Evolutionary conservation across 345 rosid species (phyloP).

Genomic region (Populus alba): DNA sequence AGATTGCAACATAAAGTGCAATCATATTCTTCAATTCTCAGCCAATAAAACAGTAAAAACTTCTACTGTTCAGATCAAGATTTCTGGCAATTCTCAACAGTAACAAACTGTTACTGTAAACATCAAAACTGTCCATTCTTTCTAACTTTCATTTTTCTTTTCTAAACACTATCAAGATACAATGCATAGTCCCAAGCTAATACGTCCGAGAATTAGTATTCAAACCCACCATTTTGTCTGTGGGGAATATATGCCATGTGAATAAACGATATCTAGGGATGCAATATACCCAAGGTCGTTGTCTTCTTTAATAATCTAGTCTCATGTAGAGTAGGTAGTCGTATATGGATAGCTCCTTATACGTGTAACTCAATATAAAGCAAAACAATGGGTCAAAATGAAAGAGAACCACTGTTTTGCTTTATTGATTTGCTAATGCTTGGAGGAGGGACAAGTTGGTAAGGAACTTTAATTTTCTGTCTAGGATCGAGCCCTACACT

Average conservation of each 20-base stretch:
- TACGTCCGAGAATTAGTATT: background rate
- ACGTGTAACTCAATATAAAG: background rate
- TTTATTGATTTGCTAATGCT: background rate
- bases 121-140: too few relatives aligned
- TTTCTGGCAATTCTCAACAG: too few relatives aligned
- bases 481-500: too few relatives aligned
- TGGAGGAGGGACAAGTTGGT: background rate
- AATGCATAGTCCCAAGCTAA: background rate
- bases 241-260: constrained; percentile 7
- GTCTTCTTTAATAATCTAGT: constrained; percentile 14
- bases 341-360: background rate
- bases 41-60: too few relatives aligned
- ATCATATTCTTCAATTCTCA: too few relatives aligned
- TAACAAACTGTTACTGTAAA: too few relatives aligned
- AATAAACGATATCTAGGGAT: background rate
- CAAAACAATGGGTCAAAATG: background rate
- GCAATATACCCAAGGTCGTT: constrained; percentile 1
- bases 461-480: background rate
- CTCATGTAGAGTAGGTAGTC: background rate
- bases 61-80: too few relatives aligned
- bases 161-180: background rate
- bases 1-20: too few relatives aligned
- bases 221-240: constrained; percentile 3
- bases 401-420: background rate
- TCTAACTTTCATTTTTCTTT: too few relatives aligned